Base-by-base conservation (phyloP, 768 basidiomycete genomes). In the Mycena filopes region DNA sequence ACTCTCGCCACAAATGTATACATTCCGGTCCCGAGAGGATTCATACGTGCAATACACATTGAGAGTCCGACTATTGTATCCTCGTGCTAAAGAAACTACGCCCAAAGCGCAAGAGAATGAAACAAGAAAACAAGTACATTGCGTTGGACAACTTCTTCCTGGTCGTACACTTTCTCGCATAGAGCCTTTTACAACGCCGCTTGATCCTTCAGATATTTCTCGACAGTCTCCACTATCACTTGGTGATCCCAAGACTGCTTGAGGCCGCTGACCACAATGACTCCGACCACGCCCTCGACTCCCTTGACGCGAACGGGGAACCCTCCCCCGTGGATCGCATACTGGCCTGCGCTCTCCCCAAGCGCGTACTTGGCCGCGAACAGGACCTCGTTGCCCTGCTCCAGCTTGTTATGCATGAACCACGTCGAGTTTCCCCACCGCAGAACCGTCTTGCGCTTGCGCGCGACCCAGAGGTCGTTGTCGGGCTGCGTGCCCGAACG, bases 241-340 rank as follows among this genome's bases (percentile, higher is more conserved):
- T 57, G 64, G 43, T 80, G 78, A 28, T 79, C 76, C 55, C 73
- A 70, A 21, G 75, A 72, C 63, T 75, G 71, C 45, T 55, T 62
- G 53, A 80, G 60, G 11, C 77, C 79, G 42, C 74, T 74, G 1
- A 79, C 79, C 15, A 77, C 77, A n/a, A 80, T 75, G 28, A 76
- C 78, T 0, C 75, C 79, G 2, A 79, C 71, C 9, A 77, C 8
- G 0, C 76, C 76, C 26, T 80, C 77, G n/a, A 79, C 74, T 15
- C 71, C 70, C 63, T 63, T 71, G 40, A 80, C 77, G 25, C 74
- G 61, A 25, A 80, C 66, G 2, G 79, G 79, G 51, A 79, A 73
- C 7, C 74, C 78, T 1, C 79, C 77, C 1, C 77, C 75, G 38
- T 77, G 75, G 46, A 74, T 74, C 8, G 65, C 73, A 55, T 78